Conservation (phyloP, 495 filamentous ascomycete species). For the Annulohypoxylon nitens region DNA sequence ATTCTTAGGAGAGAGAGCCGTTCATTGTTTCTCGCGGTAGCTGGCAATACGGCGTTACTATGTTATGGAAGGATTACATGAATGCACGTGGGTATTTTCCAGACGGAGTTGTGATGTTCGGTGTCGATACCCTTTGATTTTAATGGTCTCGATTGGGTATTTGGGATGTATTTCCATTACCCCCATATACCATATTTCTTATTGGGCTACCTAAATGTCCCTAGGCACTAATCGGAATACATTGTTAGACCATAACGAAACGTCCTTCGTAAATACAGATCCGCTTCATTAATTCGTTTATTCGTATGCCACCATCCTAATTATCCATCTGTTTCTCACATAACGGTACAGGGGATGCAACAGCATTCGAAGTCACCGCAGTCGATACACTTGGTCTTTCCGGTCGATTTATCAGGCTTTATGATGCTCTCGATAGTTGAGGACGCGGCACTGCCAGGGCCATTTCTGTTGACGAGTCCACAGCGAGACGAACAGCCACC, state of each 20-base stretch:
- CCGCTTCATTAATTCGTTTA: conserved; percentile 15
- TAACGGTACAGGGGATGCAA: conserved; percentile 61
- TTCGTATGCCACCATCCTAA: not conserved
- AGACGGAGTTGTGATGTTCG: not conserved
- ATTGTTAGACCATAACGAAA: conserved; percentile 17
- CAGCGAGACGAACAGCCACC: conserved; percentile 43
- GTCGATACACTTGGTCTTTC: conserved; percentile 60
- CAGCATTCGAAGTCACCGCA: conserved; percentile 63
- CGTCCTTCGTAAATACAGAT: conserved; percentile 8
- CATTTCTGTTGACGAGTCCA: conserved; percentile 51
- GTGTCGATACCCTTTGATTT: conserved; percentile 3
- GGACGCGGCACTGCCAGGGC: conserved; percentile 56
- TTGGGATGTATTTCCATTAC: not conserved
- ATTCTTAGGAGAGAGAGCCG: conserved; percentile 13
- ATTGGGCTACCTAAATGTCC: not conserved
- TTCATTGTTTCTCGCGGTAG: not conserved
- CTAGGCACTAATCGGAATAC: conserved; percentile 9
- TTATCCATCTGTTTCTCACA: conserved; percentile 46
- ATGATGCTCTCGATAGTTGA: conserved; percentile 59
- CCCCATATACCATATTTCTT: not conserved
- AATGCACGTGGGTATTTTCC: not conserved
- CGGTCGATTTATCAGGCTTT: conserved; percentile 53
- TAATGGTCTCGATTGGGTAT: not conserved
- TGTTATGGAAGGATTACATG: not conserved
- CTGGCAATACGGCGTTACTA: not conserved